Conservation (phyloP, 371 early-diverging fungal genomes). For the Synchytrium microbalum region DNA sequence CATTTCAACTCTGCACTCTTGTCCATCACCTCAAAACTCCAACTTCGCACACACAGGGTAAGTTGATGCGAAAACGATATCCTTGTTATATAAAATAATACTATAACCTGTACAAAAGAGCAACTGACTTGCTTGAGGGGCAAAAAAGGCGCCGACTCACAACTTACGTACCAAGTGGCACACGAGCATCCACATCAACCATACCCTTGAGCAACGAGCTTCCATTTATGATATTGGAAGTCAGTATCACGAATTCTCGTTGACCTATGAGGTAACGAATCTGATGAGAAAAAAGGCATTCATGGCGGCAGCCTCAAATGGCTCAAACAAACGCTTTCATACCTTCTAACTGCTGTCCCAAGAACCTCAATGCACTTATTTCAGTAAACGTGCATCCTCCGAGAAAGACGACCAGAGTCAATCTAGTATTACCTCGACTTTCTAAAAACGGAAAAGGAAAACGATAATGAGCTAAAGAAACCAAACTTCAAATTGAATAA, state of each 20-base stretch:
- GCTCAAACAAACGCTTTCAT: background rate
- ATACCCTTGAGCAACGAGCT: constrained; percentile 27
- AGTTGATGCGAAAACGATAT: no score
- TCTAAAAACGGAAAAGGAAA: constrained; percentile 7
- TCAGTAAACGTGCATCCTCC: constrained; percentile 94
- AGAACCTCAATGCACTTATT: constrained; percentile 75
- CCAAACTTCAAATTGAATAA: background rate
- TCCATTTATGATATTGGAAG: constrained; percentile 82
- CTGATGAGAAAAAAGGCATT: no score
- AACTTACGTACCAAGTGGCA: no score
- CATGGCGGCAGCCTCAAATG: constrained; percentile 1
- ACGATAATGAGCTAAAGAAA: background rate
- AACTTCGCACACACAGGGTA: no score
- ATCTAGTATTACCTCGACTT: constrained; percentile 43
- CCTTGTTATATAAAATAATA: no score
- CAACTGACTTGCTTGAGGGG: no score
- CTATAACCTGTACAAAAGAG: no score
- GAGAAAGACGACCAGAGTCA: constrained; percentile 83
- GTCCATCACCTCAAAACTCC: no score
- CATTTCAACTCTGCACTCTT: no score
- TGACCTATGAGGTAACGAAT: constrained; percentile 28
- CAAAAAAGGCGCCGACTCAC: no score
- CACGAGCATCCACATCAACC: constrained; percentile 1
- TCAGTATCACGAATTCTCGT: constrained; percentile 76
- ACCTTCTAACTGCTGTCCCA: constrained; percentile 66